Conservation (phyloP, 148 eudicot species). For the Mesembryanthemum crystallinum region DNA sequence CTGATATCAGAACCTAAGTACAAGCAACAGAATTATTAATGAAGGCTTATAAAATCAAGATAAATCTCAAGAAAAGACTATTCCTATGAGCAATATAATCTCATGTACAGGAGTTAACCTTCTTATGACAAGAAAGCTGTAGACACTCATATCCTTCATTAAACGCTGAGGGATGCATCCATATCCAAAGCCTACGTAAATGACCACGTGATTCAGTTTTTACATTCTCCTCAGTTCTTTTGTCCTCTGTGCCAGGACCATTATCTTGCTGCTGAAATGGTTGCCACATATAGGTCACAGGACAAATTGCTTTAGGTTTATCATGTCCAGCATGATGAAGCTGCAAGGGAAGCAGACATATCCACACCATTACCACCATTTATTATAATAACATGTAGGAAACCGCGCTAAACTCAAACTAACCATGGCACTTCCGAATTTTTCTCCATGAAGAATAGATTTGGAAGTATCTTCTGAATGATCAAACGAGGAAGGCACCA, state of each 20-base stretch:
- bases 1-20: no score
- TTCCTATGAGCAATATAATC: not conserved
- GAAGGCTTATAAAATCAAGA: constrained; percentile 3
- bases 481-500: constrained; percentile 43
- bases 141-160: constrained; percentile 67
- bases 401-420: constrained; percentile 20
- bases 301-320: constrained; percentile 54
- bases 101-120: constrained; percentile 38
- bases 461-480: constrained; percentile 31
- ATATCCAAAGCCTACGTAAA: constrained; percentile 66
- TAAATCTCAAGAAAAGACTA: not conserved
- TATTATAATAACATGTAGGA: not conserved
- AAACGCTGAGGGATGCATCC: constrained; percentile 82
- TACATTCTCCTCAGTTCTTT: constrained; percentile 16
- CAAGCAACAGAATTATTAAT: no score
- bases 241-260: constrained; percentile 20
- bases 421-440: constrained; percentile 71
- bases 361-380: constrained; percentile 1
- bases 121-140: constrained; percentile 49
- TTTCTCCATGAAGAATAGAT: constrained; percentile 47
- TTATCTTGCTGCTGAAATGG: constrained; percentile 35
- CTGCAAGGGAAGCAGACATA: constrained; percentile 42
- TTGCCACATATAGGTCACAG: constrained; percentile 81
- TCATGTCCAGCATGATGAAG: constrained; percentile 50
- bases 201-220: constrained; percentile 16